These are phyloP conservation scores for Penicillium herquei DNA, from an alignment of 495 filamentous ascomycete genomes.

Conservation along the genomic window DNA sequence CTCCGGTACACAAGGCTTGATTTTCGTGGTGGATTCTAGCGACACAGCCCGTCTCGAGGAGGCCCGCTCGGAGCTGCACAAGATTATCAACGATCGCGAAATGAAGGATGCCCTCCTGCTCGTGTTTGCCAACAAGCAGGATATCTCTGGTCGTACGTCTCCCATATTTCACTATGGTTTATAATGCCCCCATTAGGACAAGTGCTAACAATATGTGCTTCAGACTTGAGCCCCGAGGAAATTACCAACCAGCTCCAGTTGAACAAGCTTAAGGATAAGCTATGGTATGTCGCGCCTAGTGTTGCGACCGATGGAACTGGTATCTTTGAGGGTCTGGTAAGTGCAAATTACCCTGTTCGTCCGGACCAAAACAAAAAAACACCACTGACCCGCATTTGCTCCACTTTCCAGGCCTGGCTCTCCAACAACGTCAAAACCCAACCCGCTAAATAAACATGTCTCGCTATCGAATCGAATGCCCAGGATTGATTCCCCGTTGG, in stretches of 20 bases:
- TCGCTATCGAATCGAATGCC: constrained; percentile 3
- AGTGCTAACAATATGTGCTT: constrained; percentile 11
- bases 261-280: constrained; percentile 81
- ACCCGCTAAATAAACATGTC: constrained; percentile 46
- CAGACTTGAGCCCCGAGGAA: constrained; percentile 84
- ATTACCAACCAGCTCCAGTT: constrained; percentile 84
- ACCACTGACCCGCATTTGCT: constrained; percentile 18
- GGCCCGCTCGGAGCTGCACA: constrained; percentile 83
- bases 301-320: constrained; percentile 93
- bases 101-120: constrained; percentile 95
- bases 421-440: constrained; percentile 89
- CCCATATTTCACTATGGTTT: neutral
- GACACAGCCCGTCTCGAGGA: constrained; percentile 86
- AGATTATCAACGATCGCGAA: constrained; percentile 95
- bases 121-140: constrained; percentile 99
- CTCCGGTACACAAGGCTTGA: constrained; percentile 93
- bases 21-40: constrained; percentile 95
- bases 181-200: neutral
- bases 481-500: constrained; percentile 1
- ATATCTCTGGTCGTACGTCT: constrained; percentile 75
- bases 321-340: constrained; percentile 86
- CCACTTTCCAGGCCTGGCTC: constrained; percentile 67
- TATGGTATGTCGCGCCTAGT: constrained; percentile 95
- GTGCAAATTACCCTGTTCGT: constrained; percentile 20
- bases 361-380: constrained; percentile 15